Base-by-base conservation (phyloP, 768 basidiomycete species). In the Panaeolus papilionaceus region DNA sequence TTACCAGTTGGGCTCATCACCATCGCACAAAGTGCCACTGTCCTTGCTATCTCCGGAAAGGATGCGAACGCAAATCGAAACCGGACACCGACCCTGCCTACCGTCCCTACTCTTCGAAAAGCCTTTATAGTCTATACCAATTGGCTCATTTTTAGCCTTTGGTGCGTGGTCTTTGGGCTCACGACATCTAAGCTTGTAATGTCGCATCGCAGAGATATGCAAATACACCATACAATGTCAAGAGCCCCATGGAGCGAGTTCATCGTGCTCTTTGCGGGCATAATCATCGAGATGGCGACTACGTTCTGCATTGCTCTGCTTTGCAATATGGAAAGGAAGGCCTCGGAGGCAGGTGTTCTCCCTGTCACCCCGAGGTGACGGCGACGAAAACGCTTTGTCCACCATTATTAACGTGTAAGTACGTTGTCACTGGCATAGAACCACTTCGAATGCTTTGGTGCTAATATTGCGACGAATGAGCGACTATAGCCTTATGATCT, bases 111-210 rank as follows among this genome's bases (percentile, higher is more conserved):
- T 18, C 42, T 44, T 12, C 14, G 8, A 20, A 26, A 51, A 26
- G 47, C 23, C 4, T 6, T 51, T 4, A 11, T 18, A 26, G 12
- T 20, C 7, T 51, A 51, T 20, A 26, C 47, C 26, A 51, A 26
- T 20, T 51, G 47, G 47, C 47, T 51, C 20, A 26, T 51, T 51
- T 51, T 51, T 12, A 26, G 47, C 47, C 47, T 51, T 26, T 51
- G 47, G 47, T 9, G 14, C 23, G 10, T 51, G 2, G 47, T 51
- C 4, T 11, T 51, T 8, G 47, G 47, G 20, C 47, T 51, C 10
- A 4, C 23, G 9, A 26, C 26, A 20, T 51, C 47, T 9, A 5
- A 7, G 47, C 20, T 51, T 10, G 47, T 51, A 51, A 12, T 20
- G 12, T 9, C 20, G 26, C 26, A 51, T 20, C n/a, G 47, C 47